These are phyloP conservation scores for Amphicarpaea edgeworthii DNA, from an alignment of 306 rosid genomes.

Conservation along the genomic window DNA sequence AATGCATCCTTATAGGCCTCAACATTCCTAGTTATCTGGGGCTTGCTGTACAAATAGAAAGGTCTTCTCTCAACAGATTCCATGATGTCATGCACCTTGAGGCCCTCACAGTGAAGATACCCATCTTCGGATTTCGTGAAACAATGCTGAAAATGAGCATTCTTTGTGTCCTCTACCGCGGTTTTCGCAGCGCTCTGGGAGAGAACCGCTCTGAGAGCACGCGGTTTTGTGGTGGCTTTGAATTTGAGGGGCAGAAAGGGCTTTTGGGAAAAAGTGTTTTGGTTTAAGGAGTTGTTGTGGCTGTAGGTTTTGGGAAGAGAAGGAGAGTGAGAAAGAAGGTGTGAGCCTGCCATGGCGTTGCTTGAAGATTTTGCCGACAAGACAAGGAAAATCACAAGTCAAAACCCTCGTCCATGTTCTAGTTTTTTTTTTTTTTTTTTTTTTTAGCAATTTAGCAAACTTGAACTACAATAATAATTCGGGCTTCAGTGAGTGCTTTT, in stretches of 20 bases:
- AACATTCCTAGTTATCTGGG: constrained; percentile 84
- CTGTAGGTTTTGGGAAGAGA: constrained; percentile 53
- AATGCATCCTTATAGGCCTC: constrained; percentile 84
- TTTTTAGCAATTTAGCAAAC: neutral
- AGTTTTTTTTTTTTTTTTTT: neutral
- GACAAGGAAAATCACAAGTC: neutral
- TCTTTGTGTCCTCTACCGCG: constrained; percentile 35
- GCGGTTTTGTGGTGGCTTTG: constrained; percentile 45
- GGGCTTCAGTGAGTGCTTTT: neutral
- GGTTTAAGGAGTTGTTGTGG: constrained; percentile 45
- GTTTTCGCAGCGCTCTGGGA: constrained; percentile 65
- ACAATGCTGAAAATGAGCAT: constrained; percentile 68
- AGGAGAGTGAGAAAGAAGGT: constrained; percentile 53
- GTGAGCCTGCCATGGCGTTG: constrained; percentile 64
- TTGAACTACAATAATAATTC: neutral
- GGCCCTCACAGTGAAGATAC: constrained; percentile 72
- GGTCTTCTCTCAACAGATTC: constrained; percentile 89
- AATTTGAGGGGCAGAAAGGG: constrained; percentile 44
- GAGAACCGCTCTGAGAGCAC: constrained; percentile 62
- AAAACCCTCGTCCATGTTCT: constrained; percentile 16
- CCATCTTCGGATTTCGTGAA: constrained; percentile 86
- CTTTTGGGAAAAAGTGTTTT: constrained; percentile 52
- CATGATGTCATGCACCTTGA: constrained; percentile 83
- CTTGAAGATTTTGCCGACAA: neutral
- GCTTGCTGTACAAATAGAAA: constrained; percentile 89